phyloP scores from a whole-genome alignment of 257 asterid species.

The Paulownia fortunei region DNA sequence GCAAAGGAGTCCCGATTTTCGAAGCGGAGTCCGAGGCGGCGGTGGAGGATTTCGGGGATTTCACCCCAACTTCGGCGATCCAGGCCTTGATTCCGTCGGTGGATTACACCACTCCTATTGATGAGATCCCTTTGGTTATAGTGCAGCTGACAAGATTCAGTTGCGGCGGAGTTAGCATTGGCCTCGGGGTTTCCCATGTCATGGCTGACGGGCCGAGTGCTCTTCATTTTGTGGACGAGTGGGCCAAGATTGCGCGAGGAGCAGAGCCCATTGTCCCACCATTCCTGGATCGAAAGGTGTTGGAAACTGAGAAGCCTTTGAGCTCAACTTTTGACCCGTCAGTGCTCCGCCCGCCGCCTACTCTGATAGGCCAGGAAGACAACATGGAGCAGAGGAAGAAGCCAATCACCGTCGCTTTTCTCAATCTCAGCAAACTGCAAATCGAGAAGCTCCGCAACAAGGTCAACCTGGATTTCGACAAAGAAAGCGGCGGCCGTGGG shows the following conservation, averaged over 20 bases:
- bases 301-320: slow-evolving; percentile 22
- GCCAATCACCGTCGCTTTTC: slow-evolving; percentile 47
- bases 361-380: slow-evolving; percentile 46
- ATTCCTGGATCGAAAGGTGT: slow-evolving; percentile 40
- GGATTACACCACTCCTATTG: slow-evolving; percentile 55
- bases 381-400: slow-evolving; percentile 47
- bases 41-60: slow-evolving; percentile 65
- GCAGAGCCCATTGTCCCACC: slow-evolving; percentile 38
- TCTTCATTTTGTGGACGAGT: slow-evolving; percentile 49
- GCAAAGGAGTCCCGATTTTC: slow-evolving; percentile 53
- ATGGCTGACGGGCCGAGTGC: slow-evolving; percentile 60
- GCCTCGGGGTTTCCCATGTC: slow-evolving; percentile 50
- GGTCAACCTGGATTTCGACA: slow-evolving; percentile 40
- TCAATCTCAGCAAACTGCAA: slow-evolving; percentile 39
- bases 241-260: slow-evolving; percentile 48
- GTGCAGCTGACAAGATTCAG: slow-evolving; percentile 48
- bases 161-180: slow-evolving; percentile 52
- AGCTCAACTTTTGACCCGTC: slow-evolving; percentile 40
- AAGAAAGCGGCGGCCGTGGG: slow-evolving; percentile 33
- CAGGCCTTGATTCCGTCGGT: slow-evolving; percentile 49
- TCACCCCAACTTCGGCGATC: slow-evolving; percentile 52
- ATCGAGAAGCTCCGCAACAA: slow-evolving; percentile 54
- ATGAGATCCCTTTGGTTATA: slow-evolving; percentile 45
- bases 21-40: slow-evolving; percentile 60
- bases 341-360: slow-evolving; percentile 62